phyloP scores from a whole-genome alignment of 345 rosid species.

The Corchorus capsularis region DNA sequence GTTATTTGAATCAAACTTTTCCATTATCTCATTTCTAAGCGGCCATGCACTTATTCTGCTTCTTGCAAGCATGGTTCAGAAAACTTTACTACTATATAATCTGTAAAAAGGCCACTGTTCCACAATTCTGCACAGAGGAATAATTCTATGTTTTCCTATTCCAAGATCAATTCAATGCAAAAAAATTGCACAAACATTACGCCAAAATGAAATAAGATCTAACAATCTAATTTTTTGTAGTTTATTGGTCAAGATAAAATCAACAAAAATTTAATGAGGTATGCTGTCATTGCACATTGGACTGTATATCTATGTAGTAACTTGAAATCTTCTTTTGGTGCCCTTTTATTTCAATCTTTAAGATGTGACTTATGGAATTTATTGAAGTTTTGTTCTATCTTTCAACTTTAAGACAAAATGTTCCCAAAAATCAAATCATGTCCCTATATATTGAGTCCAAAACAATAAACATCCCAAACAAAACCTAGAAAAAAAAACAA shows the following conservation, averaged over 20 bases:
- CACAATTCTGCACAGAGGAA: neutral
- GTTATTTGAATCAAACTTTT: neutral
- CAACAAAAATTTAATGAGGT: neutral
- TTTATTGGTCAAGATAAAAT: neutral
- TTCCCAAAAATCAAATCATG: neutral
- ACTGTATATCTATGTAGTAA: neutral
- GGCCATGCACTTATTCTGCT: neutral
- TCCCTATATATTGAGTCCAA: neutral
- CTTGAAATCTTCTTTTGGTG: neutral
- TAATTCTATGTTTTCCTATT: too few species aligned
- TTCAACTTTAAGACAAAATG: neutral
- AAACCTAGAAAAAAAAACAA: neutral
- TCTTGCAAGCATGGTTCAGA: neutral
- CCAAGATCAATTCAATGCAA: too few species aligned
- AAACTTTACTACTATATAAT: neutral
- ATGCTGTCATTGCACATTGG: neutral
- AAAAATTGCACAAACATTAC: too few species aligned
- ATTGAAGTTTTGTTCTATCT: neutral
- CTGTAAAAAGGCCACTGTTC: neutral
- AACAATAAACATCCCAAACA: neutral
- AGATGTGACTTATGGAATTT: neutral
- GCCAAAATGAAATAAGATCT: neutral
- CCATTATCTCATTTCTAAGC: neutral
- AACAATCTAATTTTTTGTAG: neutral
- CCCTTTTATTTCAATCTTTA: neutral